A percentile compares a stretch with the other conserved stretches of the same genome.
phyloP scores from a whole-genome alignment of 495 filamentous ascomycete species.

The Xylaria palmicola region DNA sequence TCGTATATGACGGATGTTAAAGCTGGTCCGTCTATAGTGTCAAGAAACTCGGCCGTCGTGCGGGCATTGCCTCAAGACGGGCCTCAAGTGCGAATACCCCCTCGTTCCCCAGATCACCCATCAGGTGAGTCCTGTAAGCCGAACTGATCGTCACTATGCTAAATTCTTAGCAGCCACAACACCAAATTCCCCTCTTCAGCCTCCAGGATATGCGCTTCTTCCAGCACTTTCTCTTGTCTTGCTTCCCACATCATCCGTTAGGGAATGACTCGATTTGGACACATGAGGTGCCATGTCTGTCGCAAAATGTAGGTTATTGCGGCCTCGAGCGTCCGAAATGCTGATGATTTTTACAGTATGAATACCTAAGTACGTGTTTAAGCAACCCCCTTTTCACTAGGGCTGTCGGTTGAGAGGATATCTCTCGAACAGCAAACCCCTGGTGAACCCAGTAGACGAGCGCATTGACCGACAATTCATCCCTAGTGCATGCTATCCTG shows the following conservation, averaged over 20 bases:
- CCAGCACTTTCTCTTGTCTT: slow-evolving; percentile 58
- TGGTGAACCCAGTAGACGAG: not conserved
- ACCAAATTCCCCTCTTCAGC: slow-evolving; percentile 50
- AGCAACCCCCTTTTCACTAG: not conserved
- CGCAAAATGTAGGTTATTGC: slow-evolving; percentile 48
- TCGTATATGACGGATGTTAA: no score
- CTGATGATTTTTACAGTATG: slow-evolving; percentile 33
- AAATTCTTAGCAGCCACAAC: slow-evolving; percentile 33
- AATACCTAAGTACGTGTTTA: slow-evolving; percentile 41
- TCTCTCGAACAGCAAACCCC: not conserved
- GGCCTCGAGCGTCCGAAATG: not conserved
- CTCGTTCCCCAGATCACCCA: slow-evolving; percentile 41
- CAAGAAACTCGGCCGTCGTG: slow-evolving; percentile 59
- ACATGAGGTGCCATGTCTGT: slow-evolving; percentile 56
- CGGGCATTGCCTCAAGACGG: slow-evolving; percentile 57
- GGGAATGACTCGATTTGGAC: slow-evolving; percentile 58
- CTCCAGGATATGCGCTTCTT: slow-evolving; percentile 62
- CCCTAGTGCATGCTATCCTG: slow-evolving; percentile 58
- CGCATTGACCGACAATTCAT: not conserved
- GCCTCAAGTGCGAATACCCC: slow-evolving; percentile 59
- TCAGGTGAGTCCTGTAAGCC: slow-evolving; percentile 28
- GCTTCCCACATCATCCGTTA: slow-evolving; percentile 60
- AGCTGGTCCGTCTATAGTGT: no score
- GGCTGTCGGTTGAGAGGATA: not conserved
- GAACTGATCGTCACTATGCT: not conserved